Evolutionary conservation across 2,329 filamentous ascomycete species (phyloP).

Genomic region (Acarospora socialis): DNA sequence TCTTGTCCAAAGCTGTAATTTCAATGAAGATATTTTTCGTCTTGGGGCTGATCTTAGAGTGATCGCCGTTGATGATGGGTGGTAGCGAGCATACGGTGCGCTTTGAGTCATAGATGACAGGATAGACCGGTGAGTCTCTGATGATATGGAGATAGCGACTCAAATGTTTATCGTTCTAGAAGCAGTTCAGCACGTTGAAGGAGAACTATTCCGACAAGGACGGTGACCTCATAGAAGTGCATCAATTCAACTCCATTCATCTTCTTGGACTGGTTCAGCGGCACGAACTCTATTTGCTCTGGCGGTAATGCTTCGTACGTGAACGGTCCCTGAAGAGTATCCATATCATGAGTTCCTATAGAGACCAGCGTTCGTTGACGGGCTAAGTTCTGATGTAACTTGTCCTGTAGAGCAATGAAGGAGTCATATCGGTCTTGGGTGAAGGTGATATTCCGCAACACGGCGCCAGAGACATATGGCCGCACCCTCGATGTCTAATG

Average conservation of each 20-base stretch:
- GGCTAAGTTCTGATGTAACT: constrained; percentile 91
- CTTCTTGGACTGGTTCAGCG: constrained; percentile 79
- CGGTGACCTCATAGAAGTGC: constrained; percentile 62
- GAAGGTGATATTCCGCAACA: constrained; percentile 83
- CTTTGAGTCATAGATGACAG: constrained; percentile 86
- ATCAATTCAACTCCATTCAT: constrained; percentile 85
- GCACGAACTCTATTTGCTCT: constrained; percentile 81
- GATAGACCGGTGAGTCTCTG: constrained; percentile 82
- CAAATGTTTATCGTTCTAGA: constrained; percentile 73
- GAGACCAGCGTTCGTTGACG: constrained; percentile 87
- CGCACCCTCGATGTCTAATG: constrained; percentile 60
- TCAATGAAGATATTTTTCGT: constrained; percentile 95
- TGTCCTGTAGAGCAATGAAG: constrained; percentile 96
- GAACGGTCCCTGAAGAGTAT: constrained; percentile 88
- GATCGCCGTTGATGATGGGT: constrained; percentile 94
- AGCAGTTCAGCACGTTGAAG: constrained; percentile 10
- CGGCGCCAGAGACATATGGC: constrained; percentile 76
- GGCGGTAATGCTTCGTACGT: constrained; percentile 86
- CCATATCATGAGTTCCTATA: constrained; percentile 92
- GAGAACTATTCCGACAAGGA: background rate
- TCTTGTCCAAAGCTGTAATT: constrained; percentile 88
- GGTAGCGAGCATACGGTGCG: constrained; percentile 80
- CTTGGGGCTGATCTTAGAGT: constrained; percentile 85
- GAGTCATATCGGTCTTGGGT: constrained; percentile 84
- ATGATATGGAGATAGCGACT: constrained; percentile 89